Conservation (phyloP, 1,139 yeast genomes). For the Kluyveromyces sp. region DNA sequence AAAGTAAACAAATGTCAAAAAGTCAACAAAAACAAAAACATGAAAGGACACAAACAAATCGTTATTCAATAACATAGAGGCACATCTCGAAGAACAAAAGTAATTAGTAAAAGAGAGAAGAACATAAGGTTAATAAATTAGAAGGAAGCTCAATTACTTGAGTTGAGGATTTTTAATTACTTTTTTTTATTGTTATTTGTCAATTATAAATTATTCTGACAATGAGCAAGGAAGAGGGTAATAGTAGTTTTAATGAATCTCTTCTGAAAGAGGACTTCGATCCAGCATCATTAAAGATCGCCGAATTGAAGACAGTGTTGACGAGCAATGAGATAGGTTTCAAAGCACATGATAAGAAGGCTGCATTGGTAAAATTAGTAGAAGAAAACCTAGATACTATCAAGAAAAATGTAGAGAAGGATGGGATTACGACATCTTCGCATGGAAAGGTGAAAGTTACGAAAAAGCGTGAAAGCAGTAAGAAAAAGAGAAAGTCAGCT, state of each 20-base stretch:
- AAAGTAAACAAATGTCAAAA: no score
- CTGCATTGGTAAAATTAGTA: conserved; percentile 49
- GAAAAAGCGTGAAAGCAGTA: conserved; percentile 6
- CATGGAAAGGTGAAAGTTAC: conserved; percentile 4
- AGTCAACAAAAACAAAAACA: no score
- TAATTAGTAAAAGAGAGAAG: no score
- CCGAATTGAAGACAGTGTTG: conserved; percentile 57
- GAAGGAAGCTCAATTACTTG: no score
- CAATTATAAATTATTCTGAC: not conserved
- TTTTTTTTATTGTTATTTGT: no score
- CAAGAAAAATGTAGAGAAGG: conserved; percentile 16
- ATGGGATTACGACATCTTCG: conserved; percentile 1
- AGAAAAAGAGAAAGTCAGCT: conserved; percentile 2
- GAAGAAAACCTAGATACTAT: conserved; percentile 34
- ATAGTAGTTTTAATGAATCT: conserved; percentile 7
- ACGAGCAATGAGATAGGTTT: conserved; percentile 48
- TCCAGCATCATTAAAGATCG: conserved; percentile 50
- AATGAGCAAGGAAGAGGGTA: conserved; percentile 3
- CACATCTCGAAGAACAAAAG: no score
- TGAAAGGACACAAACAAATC: no score
- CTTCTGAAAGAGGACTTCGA: conserved; percentile 42
- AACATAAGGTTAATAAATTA: no score
- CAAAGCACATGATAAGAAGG: conserved; percentile 57
- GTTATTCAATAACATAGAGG: no score
- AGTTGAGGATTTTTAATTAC: no score